A percentile compares a stretch with the other conserved stretches of the same genome.
Conservation (phyloP, 352 stramenopile genomes). For the Phytophthora pisi region DNA sequence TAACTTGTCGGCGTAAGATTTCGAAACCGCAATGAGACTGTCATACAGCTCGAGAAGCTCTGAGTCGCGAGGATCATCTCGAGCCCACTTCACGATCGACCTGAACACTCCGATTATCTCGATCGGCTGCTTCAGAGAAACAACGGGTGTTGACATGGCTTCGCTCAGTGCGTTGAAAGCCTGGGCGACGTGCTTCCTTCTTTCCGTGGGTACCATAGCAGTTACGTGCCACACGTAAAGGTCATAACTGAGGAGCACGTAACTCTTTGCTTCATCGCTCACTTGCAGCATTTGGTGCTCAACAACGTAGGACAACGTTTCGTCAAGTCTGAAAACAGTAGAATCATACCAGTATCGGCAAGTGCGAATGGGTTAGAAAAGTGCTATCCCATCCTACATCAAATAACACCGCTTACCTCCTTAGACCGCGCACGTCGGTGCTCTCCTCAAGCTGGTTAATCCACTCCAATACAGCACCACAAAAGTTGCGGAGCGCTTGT, state of each 20-base stretch:
- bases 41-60: not conserved
- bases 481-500: not conserved
- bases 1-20: not conserved
- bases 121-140: not conserved
- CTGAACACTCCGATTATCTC: not conserved
- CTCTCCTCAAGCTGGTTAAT: not conserved
- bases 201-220: not conserved
- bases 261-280: not conserved
- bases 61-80: not conserved
- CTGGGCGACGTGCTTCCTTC: not conserved
- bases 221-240: not conserved
- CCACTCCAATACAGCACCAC: not conserved
- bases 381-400: not conserved
- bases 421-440: not conserved
- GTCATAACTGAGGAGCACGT: not conserved
- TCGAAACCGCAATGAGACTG: not conserved
- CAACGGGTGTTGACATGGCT: not conserved
- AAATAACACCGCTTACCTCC: slow-evolving; percentile 2
- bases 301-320: not conserved
- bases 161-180: not conserved
- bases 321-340: not conserved
- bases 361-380: not conserved
- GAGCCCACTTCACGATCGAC: not conserved
- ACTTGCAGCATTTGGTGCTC: not conserved
- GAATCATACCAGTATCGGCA: too few species aligned